These are phyloP conservation scores for Allantophomopsis cytisporea DNA, from an alignment of 2,329 filamentous ascomycete species.

Conservation along the genomic window DNA sequence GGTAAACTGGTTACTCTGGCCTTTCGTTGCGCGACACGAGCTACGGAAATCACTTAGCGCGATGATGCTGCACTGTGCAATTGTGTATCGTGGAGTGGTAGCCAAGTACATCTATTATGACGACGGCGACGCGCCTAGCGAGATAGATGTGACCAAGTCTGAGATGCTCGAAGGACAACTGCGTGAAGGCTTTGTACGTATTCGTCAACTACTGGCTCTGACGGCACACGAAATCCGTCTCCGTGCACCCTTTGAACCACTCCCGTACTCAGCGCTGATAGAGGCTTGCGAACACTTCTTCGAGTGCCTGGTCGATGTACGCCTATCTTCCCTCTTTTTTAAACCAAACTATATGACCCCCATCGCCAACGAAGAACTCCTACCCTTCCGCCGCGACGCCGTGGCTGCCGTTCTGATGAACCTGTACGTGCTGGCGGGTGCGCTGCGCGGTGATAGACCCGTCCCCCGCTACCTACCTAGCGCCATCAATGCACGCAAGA, in stretches of 20 bases:
- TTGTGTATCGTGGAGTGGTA: conserved; percentile 38
- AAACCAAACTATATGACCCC: conserved; percentile 36
- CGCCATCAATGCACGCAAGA: conserved; percentile 36
- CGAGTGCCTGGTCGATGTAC: conserved; percentile 41
- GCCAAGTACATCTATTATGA: conserved; percentile 46
- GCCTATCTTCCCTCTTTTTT: conserved; percentile 43
- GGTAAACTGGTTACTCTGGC: conserved; percentile 47
- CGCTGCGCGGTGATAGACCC: conserved; percentile 32
- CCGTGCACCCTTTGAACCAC: conserved; percentile 39
- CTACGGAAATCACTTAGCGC: conserved; percentile 37
- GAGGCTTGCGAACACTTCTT: conserved; percentile 43
- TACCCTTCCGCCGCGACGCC: conserved; percentile 38
- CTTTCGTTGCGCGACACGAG: conserved; percentile 45
- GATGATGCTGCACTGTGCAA: conserved; percentile 43
- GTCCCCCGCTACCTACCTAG: conserved; percentile 42
- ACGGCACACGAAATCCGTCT: conserved; percentile 45
- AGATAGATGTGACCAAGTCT: conserved; percentile 34
- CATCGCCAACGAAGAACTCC: conserved; percentile 31
- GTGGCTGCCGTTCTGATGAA: conserved; percentile 44
- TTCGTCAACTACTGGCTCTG: conserved; percentile 40
- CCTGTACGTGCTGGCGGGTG: conserved; percentile 41
- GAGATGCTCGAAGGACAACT: conserved; percentile 44
- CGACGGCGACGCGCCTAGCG: conserved; percentile 33
- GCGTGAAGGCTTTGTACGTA: conserved; percentile 44
- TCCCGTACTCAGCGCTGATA: conserved; percentile 41